A percentile compares a stretch with the other conserved stretches of the same genome.
These are phyloP conservation scores for Tetragonia tetragonoides DNA, from an alignment of 148 eudicot species.

Conservation along the genomic window DNA sequence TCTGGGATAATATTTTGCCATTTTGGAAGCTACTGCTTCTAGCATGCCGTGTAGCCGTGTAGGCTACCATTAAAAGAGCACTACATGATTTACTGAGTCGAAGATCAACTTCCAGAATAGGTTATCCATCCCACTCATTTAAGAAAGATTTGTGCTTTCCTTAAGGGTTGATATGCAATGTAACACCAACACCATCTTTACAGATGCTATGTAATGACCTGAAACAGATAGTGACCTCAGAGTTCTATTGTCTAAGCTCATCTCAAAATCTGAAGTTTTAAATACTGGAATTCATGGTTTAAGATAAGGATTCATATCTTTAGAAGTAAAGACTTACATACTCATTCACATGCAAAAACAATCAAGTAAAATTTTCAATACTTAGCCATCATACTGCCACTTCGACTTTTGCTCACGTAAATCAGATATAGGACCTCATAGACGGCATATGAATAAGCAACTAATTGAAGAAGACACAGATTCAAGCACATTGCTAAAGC, in stretches of 20 bases:
- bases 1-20: neutral
- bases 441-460: neutral
- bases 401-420: neutral
- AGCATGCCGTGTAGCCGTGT: too few relatives aligned
- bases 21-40: neutral
- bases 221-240: neutral
- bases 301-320: neutral
- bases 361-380: neutral
- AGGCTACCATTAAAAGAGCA: too few relatives aligned
- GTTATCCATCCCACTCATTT: neutral
- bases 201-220: neutral
- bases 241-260: neutral
- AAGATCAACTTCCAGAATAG: too few relatives aligned
- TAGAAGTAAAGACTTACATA: neutral
- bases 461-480: neutral
- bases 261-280: neutral
- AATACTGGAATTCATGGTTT: neutral
- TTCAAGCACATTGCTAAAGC: neutral
- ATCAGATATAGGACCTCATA: neutral
- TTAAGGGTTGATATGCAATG: neutral
- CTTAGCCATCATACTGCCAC: neutral
- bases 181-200: neutral
- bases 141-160: neutral
- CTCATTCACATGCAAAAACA: neutral
- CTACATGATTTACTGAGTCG: too few relatives aligned